Evolutionary conservation across 2,329 filamentous ascomycete species (phyloP).

Genomic region (Venturia carpophila): DNA sequence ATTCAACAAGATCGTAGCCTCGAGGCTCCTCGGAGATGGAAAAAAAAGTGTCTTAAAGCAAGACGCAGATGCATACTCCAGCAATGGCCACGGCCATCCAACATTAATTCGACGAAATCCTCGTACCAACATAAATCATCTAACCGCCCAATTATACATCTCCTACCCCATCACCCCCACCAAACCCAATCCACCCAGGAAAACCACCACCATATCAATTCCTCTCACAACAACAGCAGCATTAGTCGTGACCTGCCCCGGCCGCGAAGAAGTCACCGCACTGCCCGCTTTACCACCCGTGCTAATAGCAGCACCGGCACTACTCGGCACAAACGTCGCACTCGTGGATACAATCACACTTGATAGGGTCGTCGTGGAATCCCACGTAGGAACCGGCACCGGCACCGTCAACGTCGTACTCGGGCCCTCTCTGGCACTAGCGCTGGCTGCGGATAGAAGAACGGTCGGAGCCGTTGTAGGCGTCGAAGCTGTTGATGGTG

Average conservation of each 20-base stretch:
- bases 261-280: neutral
- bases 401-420: slow-evolving; percentile 9
- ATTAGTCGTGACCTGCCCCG: slow-evolving; percentile 5
- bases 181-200: neutral
- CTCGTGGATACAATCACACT: neutral
- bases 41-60: too few relatives aligned
- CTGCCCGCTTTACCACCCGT: neutral
- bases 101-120: too few relatives aligned
- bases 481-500: neutral
- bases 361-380: neutral
- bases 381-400: neutral
- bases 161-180: neutral
- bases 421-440: neutral
- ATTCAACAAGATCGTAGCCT: too few relatives aligned
- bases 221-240: neutral
- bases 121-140: too few relatives aligned
- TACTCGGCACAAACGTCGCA: neutral
- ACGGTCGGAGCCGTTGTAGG: neutral
- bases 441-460: neutral
- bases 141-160: too few relatives aligned
- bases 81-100: too few relatives aligned
- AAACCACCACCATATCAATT: neutral
- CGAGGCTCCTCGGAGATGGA: too few relatives aligned
- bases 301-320: neutral
- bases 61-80: too few relatives aligned